Evolutionary conservation across 345 rosid species (phyloP).

Genomic region (Pistacia vera): DNA sequence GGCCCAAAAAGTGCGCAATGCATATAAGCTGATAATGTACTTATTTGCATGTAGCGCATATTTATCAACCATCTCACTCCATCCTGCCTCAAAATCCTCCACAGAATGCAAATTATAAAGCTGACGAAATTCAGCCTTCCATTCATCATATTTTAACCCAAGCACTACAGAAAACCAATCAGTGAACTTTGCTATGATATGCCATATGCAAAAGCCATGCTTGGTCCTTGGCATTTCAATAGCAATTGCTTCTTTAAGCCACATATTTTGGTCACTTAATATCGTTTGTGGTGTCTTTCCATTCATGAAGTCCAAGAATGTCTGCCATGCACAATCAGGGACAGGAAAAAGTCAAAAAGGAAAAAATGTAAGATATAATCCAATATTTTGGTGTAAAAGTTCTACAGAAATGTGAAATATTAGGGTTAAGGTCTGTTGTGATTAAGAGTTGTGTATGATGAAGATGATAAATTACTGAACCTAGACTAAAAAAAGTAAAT

Average conservation of each 20-base stretch:
- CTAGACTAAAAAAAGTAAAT: not conserved
- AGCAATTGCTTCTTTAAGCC: slow-evolving; percentile 61
- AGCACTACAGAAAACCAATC: slow-evolving; percentile 63
- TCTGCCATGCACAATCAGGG: slow-evolving; percentile 25
- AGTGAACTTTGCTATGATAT: slow-evolving; percentile 53
- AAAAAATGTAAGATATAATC: not conserved
- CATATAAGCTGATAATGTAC: slow-evolving; percentile 51
- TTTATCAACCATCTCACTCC: slow-evolving; percentile 53
- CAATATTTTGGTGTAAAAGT: not conserved
- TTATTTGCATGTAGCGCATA: slow-evolving; percentile 53
- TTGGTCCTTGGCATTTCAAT: slow-evolving; percentile 50
- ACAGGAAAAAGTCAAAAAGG: not conserved
- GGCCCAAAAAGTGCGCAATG: slow-evolving; percentile 55
- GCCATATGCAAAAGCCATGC: slow-evolving; percentile 64
- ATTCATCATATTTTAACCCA: slow-evolving; percentile 53
- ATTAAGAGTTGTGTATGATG: not conserved
- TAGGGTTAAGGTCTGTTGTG: not conserved
- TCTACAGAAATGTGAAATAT: not conserved
- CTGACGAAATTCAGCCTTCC: slow-evolving; percentile 53
- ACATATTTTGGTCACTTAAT: slow-evolving; percentile 59
- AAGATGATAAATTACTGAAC: not conserved
- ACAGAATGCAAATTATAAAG: slow-evolving; percentile 44
- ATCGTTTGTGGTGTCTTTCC: slow-evolving; percentile 57
- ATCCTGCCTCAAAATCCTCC: slow-evolving; percentile 54
- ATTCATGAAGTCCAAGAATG: slow-evolving; percentile 60